These are phyloP conservation scores for Calocybe indica DNA, from an alignment of 768 basidiomycete genomes.

Conservation along the genomic window DNA sequence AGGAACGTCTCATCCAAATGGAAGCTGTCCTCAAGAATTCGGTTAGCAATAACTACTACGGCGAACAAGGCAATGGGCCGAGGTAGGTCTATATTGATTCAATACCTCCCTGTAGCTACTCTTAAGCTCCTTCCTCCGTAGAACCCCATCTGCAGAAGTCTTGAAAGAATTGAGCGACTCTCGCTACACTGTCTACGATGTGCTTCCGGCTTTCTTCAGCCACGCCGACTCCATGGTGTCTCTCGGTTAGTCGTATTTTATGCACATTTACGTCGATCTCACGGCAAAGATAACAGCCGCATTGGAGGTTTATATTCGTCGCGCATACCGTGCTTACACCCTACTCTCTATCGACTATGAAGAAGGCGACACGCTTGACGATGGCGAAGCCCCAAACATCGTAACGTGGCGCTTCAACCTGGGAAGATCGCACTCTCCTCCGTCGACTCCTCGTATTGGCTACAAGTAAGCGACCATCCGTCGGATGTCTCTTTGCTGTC, in stretches of 20 bases:
- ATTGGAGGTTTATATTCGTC: constrained; percentile 92
- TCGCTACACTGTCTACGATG: constrained; percentile 94
- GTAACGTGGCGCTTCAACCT: constrained; percentile 96
- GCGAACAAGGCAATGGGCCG: constrained; percentile 64
- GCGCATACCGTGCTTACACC: constrained; percentile 92
- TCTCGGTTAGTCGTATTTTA: constrained; percentile 49
- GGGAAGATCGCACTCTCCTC: constrained; percentile 81
- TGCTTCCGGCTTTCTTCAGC: constrained; percentile 92
- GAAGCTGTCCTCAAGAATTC: constrained; percentile 88
- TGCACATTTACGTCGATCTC: background rate
- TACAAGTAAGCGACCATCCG: constrained; percentile 30
- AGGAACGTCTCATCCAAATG: constrained; percentile 92
- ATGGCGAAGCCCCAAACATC: constrained; percentile 73
- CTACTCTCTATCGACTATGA: constrained; percentile 92
- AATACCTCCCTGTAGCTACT: background rate
- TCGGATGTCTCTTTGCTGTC: background rate
- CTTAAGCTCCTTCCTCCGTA: constrained; percentile 15
- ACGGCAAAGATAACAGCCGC: constrained; percentile 51
- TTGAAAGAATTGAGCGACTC: constrained; percentile 94
- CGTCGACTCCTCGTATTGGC: constrained; percentile 69
- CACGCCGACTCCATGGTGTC: constrained; percentile 80
- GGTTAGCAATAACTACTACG: constrained; percentile 83
- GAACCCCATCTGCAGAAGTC: constrained; percentile 80
- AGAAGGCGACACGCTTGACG: constrained; percentile 81
- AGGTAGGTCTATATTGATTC: constrained; percentile 35